A percentile compares a stretch with the other conserved stretches of the same genome.
Conservation (phyloP, 1,139 yeast species). For the Pichia sp. region DNA sequence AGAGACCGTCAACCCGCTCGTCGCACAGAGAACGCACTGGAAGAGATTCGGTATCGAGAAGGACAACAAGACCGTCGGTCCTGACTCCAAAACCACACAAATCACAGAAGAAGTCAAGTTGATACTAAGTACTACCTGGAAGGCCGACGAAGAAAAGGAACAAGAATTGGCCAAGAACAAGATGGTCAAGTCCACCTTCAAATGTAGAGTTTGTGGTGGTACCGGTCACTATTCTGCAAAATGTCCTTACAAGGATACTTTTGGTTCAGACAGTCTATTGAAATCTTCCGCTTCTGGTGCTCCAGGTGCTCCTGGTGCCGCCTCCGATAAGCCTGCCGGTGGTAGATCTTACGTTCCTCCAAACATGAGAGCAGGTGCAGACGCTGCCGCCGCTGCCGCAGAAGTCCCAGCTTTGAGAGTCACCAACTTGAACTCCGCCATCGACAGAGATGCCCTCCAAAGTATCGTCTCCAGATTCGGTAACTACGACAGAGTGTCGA, state of each 20-base stretch:
- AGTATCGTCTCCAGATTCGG: constrained; percentile 71
- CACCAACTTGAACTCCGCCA: constrained; percentile 75
- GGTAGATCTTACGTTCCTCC: constrained; percentile 92
- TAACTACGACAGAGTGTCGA: constrained; percentile 74
- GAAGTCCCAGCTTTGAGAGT: constrained; percentile 89
- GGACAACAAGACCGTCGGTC: constrained; percentile 70
- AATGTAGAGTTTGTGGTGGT: constrained; percentile 92
- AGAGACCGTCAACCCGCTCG: constrained; percentile 77
- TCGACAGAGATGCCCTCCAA: constrained; percentile 56
- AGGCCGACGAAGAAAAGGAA: constrained; percentile 58
- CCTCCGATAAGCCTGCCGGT: neutral
- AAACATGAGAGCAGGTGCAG: constrained; percentile 55
- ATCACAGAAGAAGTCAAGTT: constrained; percentile 71
- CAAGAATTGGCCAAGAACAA: constrained; percentile 44
- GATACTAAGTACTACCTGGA: constrained; percentile 73
- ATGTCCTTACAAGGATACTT: constrained; percentile 94
- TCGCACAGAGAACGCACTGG: constrained; percentile 76
- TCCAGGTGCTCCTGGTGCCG: constrained; percentile 22
- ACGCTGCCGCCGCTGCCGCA: constrained; percentile 35
- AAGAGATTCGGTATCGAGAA: constrained; percentile 81
- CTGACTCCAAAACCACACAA: constrained; percentile 86
- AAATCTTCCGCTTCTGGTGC: constrained; percentile 10
- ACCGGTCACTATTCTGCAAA: constrained; percentile 85
- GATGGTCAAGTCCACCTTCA: constrained; percentile 39
- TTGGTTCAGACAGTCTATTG: constrained; percentile 49